Evolutionary conservation across 1,284 basidiomycete genomes (phyloP).

Genomic region (Ganoderma resinaceum): DNA sequence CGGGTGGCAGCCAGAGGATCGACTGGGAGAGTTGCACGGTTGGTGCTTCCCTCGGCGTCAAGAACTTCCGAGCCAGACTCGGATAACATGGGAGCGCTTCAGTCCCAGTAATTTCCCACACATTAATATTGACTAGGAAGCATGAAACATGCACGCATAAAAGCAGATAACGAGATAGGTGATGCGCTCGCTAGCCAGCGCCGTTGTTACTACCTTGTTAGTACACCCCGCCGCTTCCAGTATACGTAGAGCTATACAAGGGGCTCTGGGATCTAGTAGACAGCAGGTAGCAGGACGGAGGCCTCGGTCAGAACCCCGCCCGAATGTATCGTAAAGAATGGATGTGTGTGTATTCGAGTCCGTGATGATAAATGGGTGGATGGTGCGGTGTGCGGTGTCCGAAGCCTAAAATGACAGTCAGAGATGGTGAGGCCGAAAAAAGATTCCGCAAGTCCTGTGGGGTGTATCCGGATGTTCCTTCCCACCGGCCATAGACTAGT

Average conservation of each 20-base stretch:
- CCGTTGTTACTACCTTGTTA: slow-evolving; percentile 14
- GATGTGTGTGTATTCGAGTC: slow-evolving; percentile 7
- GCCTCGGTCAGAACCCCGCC: slow-evolving; percentile 3
- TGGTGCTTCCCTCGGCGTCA: not conserved
- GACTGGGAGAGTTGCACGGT: not conserved
- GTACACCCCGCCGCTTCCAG: slow-evolving; percentile 14
- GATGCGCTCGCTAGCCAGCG: not conserved
- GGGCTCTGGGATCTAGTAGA: slow-evolving; percentile 14
- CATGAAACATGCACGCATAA: not conserved
- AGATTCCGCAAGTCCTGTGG: slow-evolving; percentile 2
- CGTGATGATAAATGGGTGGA: slow-evolving; percentile 6
- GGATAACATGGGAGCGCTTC: not conserved
- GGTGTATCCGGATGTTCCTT: not conserved
- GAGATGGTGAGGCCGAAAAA: not conserved
- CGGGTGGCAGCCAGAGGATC: not conserved
- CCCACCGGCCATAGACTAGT: not conserved
- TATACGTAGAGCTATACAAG: slow-evolving; percentile 13
- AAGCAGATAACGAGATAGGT: slow-evolving; percentile 4
- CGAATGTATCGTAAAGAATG: slow-evolving; percentile 9
- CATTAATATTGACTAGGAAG: not conserved
- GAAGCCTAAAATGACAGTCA: slow-evolving; percentile 2
- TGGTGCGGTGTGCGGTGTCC: slow-evolving; percentile 12
- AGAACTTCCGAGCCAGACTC: not conserved
- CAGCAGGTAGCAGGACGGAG: slow-evolving; percentile 12
- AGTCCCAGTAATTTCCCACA: not conserved